A percentile compares a stretch with the other conserved stretches of the same genome.
Evolutionary conservation across 2,329 filamentous ascomycete genomes (phyloP).

Genomic region (Monilinia fructigena): DNA sequence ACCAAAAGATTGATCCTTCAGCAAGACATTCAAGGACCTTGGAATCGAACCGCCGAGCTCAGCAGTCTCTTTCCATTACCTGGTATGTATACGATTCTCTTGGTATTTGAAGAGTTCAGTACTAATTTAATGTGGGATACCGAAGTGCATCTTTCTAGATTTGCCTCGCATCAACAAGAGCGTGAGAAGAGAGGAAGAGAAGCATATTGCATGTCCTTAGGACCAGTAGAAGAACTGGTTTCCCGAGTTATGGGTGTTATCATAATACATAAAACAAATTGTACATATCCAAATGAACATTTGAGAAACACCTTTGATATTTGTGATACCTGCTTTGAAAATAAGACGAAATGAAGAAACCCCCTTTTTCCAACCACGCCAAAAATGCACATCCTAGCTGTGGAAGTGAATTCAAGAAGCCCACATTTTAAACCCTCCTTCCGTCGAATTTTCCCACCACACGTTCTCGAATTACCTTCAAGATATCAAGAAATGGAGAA

Average conservation of each 20-base stretch:
- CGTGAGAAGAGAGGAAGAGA: conserved; percentile 93
- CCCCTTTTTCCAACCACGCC: neutral
- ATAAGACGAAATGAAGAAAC: neutral
- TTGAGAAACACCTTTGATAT: conserved; percentile 1
- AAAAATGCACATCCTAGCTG: neutral
- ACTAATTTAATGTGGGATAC: conserved; percentile 71
- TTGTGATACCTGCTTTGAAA: conserved; percentile 9
- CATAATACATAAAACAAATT: conserved; percentile 35
- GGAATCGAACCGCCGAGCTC: conserved; percentile 87
- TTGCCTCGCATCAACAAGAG: conserved; percentile 87
- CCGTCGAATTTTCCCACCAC: conserved; percentile 6
- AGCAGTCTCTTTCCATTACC: conserved; percentile 86
- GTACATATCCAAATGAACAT: conserved; percentile 40
- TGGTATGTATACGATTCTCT: conserved; percentile 56
- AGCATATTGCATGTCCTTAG: conserved; percentile 91
- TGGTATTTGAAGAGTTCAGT: neutral
- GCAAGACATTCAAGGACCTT: conserved; percentile 94
- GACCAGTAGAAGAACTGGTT: conserved; percentile 60
- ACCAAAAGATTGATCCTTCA: conserved; percentile 84
- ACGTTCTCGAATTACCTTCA: conserved; percentile 23
- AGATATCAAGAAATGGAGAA: conserved; percentile 24
- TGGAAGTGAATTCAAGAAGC: neutral
- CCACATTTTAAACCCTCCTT: conserved; percentile 17
- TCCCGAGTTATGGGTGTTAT: conserved; percentile 16
- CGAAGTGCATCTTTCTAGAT: conserved; percentile 88